phyloP scores from a whole-genome alignment of 306 rosid species.

The Luffa aegyptiaca region DNA sequence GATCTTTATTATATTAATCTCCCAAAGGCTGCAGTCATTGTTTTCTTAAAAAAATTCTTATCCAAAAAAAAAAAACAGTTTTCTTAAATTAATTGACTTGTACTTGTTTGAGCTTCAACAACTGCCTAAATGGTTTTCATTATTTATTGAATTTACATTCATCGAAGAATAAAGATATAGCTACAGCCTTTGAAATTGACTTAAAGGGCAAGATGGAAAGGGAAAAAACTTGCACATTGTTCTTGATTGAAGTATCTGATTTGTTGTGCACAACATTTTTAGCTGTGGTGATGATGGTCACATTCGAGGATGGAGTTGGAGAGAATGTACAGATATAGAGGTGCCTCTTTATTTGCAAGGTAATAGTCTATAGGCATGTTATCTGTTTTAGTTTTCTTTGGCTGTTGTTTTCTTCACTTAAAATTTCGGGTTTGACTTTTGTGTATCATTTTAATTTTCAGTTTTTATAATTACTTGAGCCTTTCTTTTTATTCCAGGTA shows the following conservation, averaged over 20 bases:
- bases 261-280: slow-evolving; percentile 10
- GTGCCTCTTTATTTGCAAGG: slow-evolving; percentile 44
- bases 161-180: neutral
- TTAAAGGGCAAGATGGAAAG: neutral
- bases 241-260: slow-evolving; percentile 10
- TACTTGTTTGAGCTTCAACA: neutral
- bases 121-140: neutral
- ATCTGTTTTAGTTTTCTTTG: neutral
- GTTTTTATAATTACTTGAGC: slow-evolving; percentile 3
- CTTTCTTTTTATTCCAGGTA: slow-evolving; percentile 33
- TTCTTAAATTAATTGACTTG: neutral
- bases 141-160: neutral
- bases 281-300: slow-evolving; percentile 97
- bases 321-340: slow-evolving; percentile 34
- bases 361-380: neutral
- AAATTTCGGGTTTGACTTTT: neutral
- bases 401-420: neutral
- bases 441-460: neutral
- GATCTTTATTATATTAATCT: neutral
- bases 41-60: too few relatives aligned
- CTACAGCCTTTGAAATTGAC: neutral
- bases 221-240: neutral
- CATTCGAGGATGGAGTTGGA: slow-evolving; percentile 87
- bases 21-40: neutral
- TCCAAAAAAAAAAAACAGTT: too few relatives aligned